Percentiles rank a stretch among this genome's conserved stretches.
Evolutionary conservation across 345 rosid genomes (phyloP).

Genomic region (Populus simonii): DNA sequence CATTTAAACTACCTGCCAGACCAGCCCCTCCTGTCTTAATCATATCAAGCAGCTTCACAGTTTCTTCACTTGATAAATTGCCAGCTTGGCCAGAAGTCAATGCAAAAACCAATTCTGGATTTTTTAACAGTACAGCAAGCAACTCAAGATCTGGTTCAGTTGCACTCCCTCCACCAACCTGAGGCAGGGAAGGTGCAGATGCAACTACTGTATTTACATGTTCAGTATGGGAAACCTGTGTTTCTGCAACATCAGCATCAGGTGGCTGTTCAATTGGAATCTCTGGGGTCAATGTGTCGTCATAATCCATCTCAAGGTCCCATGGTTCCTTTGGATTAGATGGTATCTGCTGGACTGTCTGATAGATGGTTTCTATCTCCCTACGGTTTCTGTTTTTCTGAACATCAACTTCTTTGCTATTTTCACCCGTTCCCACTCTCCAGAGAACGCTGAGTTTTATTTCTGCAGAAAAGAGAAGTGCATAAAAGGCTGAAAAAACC

Average conservation of each 20-base stretch:
- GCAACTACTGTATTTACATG: conserved; percentile 23
- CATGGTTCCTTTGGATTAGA: conserved; percentile 91
- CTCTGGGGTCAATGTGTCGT: conserved; percentile 81
- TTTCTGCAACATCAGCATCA: conserved; percentile 51
- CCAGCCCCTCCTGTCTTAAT: conserved; percentile 57
- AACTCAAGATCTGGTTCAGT: conserved; percentile 86
- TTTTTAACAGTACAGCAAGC: conserved; percentile 87
- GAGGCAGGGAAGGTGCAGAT: conserved; percentile 40
- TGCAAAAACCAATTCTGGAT: conserved; percentile 87
- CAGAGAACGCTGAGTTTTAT: conserved; percentile 51
- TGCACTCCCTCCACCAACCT: conserved; percentile 18
- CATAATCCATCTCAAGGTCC: conserved; percentile 92
- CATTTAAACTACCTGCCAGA: conserved; percentile 25
- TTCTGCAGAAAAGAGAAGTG: conserved; percentile 57
- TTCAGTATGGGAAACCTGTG: conserved; percentile 45
- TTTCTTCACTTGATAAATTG: conserved; percentile 59
- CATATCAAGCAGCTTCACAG: conserved; percentile 77
- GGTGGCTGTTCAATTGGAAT: conserved; percentile 85
- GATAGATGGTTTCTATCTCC: conserved; percentile 72
- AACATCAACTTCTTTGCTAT: conserved; percentile 84
- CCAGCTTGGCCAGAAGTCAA: conserved; percentile 77
- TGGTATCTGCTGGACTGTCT: conserved; percentile 55
- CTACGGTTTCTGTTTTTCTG: conserved; percentile 82
- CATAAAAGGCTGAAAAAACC: conserved; percentile 25
- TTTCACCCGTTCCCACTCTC: conserved; percentile 80